Base-by-base conservation (phyloP, 371 early-diverging fungal genomes). In the Actinomortierella wolfii region DNA sequence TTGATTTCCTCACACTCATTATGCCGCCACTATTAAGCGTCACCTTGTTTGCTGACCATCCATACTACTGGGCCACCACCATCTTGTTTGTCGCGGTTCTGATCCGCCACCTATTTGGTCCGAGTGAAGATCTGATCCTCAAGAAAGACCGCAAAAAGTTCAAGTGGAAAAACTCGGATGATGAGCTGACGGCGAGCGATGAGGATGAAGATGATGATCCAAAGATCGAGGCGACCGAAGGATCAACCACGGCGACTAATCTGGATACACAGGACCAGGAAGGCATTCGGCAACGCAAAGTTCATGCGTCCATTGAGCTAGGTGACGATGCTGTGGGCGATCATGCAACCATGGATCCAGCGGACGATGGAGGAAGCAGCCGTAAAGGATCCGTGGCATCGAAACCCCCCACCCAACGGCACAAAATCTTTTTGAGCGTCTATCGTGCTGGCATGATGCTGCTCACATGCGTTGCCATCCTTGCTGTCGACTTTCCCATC, bases 401-500 rank as follows among this genome's bases (percentile, higher is more conserved):
- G 8, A 65, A 55, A 21, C 39, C 25, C 8, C 51, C 44, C 2
- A 62, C 61, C 25, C 61, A 49, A 45, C 63, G 67, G 13, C 73
- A 59, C 57, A 73, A 83, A 59, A 59, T 79, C 26, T 83, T 80
- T 67, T 66, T 93, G 65, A 90, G 87, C 24, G 85, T 85, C 0
- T 93, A 91, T 74, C 87, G 93, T 8, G 87, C 89, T 8, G 86
- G 84, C 24, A 80, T 92, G 81, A 89, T 90, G 95, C 69, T 90
- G 68, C 50, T 88, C 50, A 94, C 89, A 40, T 96, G 89, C 75
- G 86, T 85, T 39, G 84, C 82, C 13, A 98, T 98, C 54, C 81
- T 98, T 15, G 98, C 97, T 0, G 97, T 98, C 2, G 98, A 98
- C 78, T 98, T 98, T 71, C 83, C 85, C n/a, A 84, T 93, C 26